Evolutionary conservation across 108 stramenopile genomes (phyloP).

Genomic region (Nitzschia putrida): DNA sequence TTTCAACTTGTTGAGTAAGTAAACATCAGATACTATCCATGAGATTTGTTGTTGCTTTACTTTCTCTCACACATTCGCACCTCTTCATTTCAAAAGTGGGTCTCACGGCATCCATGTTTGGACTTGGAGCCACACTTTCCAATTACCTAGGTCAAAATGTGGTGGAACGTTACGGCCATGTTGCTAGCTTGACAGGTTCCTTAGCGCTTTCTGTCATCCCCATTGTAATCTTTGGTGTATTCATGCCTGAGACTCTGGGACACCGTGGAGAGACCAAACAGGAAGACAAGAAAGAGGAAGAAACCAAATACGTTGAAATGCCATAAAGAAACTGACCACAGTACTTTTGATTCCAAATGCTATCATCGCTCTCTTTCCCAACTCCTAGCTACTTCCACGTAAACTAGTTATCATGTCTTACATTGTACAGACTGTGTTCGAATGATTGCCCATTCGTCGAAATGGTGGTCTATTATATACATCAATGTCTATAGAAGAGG

Average conservation of each 20-base stretch:
- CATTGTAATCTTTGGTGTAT: conserved; percentile 58
- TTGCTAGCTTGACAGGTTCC: conserved; percentile 72
- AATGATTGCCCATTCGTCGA: too few relatives aligned
- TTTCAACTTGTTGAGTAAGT: conserved; percentile 84
- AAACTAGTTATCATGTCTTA: too few relatives aligned
- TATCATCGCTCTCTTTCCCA: too few relatives aligned
- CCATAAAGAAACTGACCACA: background rate
- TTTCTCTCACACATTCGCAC: background rate
- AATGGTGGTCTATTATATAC: too few relatives aligned
- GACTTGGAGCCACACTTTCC: conserved; percentile 77
- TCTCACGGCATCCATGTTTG: conserved; percentile 82
- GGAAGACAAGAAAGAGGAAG: background rate
- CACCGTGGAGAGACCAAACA: conserved; percentile 16
- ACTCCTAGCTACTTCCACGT: too few relatives aligned
- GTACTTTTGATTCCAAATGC: background rate
- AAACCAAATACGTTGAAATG: background rate
- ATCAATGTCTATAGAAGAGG: too few relatives aligned
- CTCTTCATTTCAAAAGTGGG: conserved; percentile 38
- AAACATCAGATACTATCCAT: background rate
- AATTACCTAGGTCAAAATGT: conserved; percentile 80
- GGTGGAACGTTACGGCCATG: conserved; percentile 80
- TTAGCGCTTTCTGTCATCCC: conserved; percentile 72
- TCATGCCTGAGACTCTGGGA: conserved; percentile 84
- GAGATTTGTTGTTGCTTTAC: too few relatives aligned
- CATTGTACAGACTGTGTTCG: too few relatives aligned